phyloP scores from a whole-genome alignment of 768 basidiomycete species.

The Podaxis pistillaris region DNA sequence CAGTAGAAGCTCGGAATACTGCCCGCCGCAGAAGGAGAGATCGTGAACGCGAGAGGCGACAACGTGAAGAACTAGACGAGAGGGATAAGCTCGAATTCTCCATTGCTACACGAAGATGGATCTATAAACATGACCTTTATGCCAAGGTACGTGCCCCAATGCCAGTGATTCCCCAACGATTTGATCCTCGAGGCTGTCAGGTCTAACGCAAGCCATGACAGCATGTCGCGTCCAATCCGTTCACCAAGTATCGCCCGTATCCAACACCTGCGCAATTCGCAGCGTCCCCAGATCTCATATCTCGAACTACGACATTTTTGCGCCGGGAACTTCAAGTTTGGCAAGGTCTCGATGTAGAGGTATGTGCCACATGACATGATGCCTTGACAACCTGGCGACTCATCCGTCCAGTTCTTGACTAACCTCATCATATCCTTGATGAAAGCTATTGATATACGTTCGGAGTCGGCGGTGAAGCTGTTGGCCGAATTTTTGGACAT shows the following conservation, averaged over 20 bases:
- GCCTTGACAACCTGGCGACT: conserved; percentile 19
- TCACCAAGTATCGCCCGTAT: conserved; percentile 85
- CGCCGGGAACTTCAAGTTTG: conserved; percentile 87
- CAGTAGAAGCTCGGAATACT: conserved; percentile 27
- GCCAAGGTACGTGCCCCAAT: conserved; percentile 64
- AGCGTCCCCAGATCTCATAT: conserved; percentile 69
- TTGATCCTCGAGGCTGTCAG: conserved; percentile 12
- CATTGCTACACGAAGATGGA: conserved; percentile 70
- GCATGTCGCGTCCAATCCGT: conserved; percentile 89
- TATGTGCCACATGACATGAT: conserved; percentile 28
- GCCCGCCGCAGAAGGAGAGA: conserved; percentile 30
- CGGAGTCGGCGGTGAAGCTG: conserved; percentile 80
- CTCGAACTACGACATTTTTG: conserved; percentile 76
- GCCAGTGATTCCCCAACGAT: conserved; percentile 4
- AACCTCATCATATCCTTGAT: conserved; percentile 87
- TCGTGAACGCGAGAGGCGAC: conserved; percentile 46
- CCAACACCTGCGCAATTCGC: conserved; percentile 86
- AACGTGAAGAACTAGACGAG: conserved; percentile 50
- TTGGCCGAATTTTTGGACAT: conserved; percentile 89
- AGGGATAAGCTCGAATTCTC: conserved; percentile 74
- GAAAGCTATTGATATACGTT: conserved; percentile 90
- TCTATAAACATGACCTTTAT: conserved; percentile 78
- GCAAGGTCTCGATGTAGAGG: conserved; percentile 89
- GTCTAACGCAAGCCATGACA: conserved; percentile 27
- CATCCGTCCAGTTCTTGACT: conserved; percentile 71